Percentiles rank a stretch among this genome's conserved stretches.
These are phyloP conservation scores for Tolypocladium tundrense DNA, from an alignment of 2,329 filamentous ascomycete genomes.

Conservation along the genomic window DNA sequence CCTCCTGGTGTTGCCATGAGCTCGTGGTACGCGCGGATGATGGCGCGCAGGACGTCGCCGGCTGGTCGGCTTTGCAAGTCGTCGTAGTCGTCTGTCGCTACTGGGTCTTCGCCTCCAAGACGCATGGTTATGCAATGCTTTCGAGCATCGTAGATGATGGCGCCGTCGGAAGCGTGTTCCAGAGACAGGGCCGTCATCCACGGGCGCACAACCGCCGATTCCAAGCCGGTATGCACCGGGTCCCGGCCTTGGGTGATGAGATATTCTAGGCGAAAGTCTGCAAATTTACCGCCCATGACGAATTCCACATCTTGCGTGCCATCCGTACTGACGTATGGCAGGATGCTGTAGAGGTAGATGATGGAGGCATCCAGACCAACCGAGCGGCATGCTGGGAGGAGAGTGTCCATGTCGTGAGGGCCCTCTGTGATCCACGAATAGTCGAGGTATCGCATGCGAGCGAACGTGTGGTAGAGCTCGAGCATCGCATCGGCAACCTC, in stretches of 20 bases:
- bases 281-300: background rate
- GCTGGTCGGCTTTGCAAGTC: background rate
- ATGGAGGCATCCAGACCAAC: background rate
- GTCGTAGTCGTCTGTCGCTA: background rate
- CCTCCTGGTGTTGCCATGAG: background rate
- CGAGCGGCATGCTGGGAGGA: background rate
- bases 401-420: background rate
- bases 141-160: constrained; percentile 16
- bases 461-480: background rate
- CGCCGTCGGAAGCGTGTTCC: background rate
- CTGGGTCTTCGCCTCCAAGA: background rate
- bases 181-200: constrained; percentile 13
- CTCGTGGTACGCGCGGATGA: background rate
- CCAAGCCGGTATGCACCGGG: constrained; percentile 1
- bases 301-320: background rate
- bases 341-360: background rate
- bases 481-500: background rate
- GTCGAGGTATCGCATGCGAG: constrained; percentile 17
- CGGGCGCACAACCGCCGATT: constrained; percentile 13
- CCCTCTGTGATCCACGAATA: constrained; percentile 17
- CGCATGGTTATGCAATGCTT: constrained; percentile 8
- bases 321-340: background rate
- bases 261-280: background rate
- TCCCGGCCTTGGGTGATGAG: background rate
- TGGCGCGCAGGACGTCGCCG: background rate